phyloP scores from a whole-genome alignment of 176 grass and related monocot genomes.

The Cocos nucifera region DNA sequence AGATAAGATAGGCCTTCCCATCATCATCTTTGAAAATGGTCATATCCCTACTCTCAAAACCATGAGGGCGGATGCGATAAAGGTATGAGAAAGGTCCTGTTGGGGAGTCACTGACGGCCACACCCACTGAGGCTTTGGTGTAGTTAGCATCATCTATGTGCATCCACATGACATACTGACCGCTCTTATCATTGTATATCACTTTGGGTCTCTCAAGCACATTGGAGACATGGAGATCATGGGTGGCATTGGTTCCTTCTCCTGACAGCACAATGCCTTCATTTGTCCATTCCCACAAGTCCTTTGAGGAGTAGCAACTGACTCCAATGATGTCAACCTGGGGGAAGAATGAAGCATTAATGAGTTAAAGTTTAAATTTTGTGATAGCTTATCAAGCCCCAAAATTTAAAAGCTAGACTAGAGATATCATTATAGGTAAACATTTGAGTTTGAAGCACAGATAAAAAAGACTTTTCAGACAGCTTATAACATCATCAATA shows the following conservation, averaged over 20 bases:
- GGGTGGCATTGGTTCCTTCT: conserved; percentile 52
- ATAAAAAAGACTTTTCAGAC: too few relatives aligned
- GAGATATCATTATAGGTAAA: too few relatives aligned
- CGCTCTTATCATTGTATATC: conserved; percentile 73
- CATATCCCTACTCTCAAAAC: conserved; percentile 91
- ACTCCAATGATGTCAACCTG: conserved; percentile 95
- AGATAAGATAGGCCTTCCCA: conserved; percentile 80
- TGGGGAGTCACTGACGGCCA: conserved; percentile 51
- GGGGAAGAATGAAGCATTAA: conserved; percentile 1
- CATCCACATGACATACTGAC: conserved; percentile 98
- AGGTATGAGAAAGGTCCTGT: conserved; percentile 77
- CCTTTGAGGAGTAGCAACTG: conserved; percentile 90
- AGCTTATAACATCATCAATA: too few relatives aligned
- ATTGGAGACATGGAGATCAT: conserved; percentile 90
- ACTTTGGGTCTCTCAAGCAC: conserved; percentile 97
- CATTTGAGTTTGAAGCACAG: too few relatives aligned
- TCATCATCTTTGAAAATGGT: conserved; percentile 94
- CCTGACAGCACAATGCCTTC: conserved; percentile 79
- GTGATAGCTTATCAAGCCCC: too few relatives aligned
- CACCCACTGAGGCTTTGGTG: conserved; percentile 79
- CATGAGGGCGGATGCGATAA: conserved; percentile 76
- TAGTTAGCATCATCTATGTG: conserved; percentile 92
- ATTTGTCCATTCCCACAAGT: conserved; percentile 84
- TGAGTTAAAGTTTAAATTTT: too few relatives aligned
- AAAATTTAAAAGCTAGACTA: too few relatives aligned